Conservation (phyloP, 2,329 filamentous ascomycete genomes). For the Colletotrichum tofieldiae region DNA sequence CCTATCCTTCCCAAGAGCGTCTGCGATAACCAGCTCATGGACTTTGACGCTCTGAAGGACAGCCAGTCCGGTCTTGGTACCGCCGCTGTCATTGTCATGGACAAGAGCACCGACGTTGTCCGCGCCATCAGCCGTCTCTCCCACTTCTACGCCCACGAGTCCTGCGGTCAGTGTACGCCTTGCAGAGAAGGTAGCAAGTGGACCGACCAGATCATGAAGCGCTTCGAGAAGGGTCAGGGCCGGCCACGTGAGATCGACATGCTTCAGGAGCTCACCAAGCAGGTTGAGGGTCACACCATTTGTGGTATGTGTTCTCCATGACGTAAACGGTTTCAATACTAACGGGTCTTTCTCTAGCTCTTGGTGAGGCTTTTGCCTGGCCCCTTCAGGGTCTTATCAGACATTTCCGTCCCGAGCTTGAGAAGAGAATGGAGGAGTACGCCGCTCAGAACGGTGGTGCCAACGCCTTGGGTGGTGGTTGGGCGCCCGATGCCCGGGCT, state of each 20-base stretch:
- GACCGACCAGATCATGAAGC: constrained; percentile 99
- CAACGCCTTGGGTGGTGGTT: constrained; percentile 85
- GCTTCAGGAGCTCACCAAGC: constrained; percentile 99
- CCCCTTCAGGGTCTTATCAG: constrained; percentile 98
- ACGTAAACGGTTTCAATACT: constrained; percentile 44
- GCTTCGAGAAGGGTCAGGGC: constrained; percentile 93
- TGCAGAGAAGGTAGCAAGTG: constrained; percentile 99
- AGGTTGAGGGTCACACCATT: constrained; percentile 99
- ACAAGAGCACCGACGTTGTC: constrained; percentile 97
- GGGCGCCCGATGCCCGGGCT: constrained; percentile 81
- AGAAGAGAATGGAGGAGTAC: constrained; percentile 90
- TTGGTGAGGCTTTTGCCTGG: constrained; percentile 99
- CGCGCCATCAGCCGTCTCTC: constrained; percentile 93
- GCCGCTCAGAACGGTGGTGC: constrained; percentile 80
- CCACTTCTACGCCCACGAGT: constrained; percentile 99
- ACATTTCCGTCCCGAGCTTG: constrained; percentile 96
- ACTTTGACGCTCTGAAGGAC: constrained; percentile 98
- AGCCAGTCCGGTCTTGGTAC: constrained; percentile 97
- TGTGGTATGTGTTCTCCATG: constrained; percentile 76
- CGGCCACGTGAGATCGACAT: constrained; percentile 97
- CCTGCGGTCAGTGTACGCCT: constrained; percentile 98
- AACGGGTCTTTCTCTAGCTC: constrained; percentile 66
- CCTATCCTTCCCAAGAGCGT: constrained; percentile 92
- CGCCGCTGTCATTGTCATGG: constrained; percentile 98
- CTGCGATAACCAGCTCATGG: constrained; percentile 98